Evolutionary conservation across 352 stramenopile species (phyloP).

Genomic region (Globisporangium sylvaticum): DNA sequence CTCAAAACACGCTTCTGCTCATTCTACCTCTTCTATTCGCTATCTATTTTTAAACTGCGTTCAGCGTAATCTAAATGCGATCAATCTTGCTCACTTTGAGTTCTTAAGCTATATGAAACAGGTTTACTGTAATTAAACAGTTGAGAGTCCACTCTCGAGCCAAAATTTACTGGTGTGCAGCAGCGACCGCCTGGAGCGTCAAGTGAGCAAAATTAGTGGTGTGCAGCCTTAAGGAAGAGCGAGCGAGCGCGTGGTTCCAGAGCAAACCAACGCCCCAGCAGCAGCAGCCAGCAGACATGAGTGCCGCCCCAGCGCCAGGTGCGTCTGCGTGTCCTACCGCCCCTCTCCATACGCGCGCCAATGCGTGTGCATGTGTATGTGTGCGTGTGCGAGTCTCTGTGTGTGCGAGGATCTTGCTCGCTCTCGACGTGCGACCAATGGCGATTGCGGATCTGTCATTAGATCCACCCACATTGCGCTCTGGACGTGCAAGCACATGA

Average conservation of each 20-base stretch:
- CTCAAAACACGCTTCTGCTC: background rate
- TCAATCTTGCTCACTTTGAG: too few species aligned
- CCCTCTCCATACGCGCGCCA: too few species aligned
- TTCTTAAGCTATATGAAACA: too few species aligned
- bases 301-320: slow-evolving; percentile 13
- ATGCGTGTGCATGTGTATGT: background rate
- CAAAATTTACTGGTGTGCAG: too few species aligned
- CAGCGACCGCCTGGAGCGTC: background rate
- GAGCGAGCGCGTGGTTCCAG: too few species aligned
- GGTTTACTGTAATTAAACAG: too few species aligned
- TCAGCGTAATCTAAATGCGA: background rate
- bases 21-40: background rate
- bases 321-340: too few species aligned
- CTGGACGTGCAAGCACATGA: background rate
- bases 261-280: slow-evolving; percentile 3
- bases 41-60: background rate
- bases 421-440: background rate
- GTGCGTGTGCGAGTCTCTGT: background rate
- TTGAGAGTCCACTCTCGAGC: too few species aligned
- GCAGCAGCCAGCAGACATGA: slow-evolving; percentile 15
- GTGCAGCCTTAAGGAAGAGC: slow-evolving; percentile 7
- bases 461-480: background rate
- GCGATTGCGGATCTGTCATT: background rate
- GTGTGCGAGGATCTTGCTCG: background rate
- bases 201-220: slow-evolving; percentile 18